Base-by-base conservation (phyloP, 176 grass and related monocot species). In the Rhynchospora tenuis region DNA sequence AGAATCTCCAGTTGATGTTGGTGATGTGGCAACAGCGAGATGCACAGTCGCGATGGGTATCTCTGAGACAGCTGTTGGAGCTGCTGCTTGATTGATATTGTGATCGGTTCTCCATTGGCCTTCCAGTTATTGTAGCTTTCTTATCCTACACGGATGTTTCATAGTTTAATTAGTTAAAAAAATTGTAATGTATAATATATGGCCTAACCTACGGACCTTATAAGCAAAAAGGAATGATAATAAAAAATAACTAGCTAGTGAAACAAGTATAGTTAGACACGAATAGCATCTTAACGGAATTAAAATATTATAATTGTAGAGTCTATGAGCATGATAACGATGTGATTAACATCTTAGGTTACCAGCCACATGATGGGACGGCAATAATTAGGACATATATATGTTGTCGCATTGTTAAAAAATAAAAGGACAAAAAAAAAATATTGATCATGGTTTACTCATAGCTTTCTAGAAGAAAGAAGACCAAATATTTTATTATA, bases 1-100 rank as follows among this genome's bases (percentile, higher is more conserved):
- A 86, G 76, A 2, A 76, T 26, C 12, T 86, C 74, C 2, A 86
- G 26, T 62, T 86, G 65, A 58, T 86, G 62, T 27, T 82, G 61
- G 14, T 86, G 79, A 22, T 81, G 58, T 17, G 38, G 79, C 22
- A 7, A 7, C 11, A 81, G 3, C 9, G 12, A 29, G 4, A 22
- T 10, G 9, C 8, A 9, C 7, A 33, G 33, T 12, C 7, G 17
- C 5, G 6, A 57, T 15, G 33, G 57, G 31, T 43, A 64, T 45
- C n/a, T 15, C 52, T 4, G 44, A 45, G 33, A 16, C 29, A 58
- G 14, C 6, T n/a, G 24, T 33, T 9, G 56, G 52, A 64, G 78
- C 5, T 46, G 76, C 2, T 86, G 84, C 0, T 86, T 65, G 20
- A 66, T 74, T 79, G 84, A 26, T 79, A 57, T 3, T 85, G 48